phyloP scores from a whole-genome alignment of 768 basidiomycete species.

The Steccherinum ochraceum region DNA sequence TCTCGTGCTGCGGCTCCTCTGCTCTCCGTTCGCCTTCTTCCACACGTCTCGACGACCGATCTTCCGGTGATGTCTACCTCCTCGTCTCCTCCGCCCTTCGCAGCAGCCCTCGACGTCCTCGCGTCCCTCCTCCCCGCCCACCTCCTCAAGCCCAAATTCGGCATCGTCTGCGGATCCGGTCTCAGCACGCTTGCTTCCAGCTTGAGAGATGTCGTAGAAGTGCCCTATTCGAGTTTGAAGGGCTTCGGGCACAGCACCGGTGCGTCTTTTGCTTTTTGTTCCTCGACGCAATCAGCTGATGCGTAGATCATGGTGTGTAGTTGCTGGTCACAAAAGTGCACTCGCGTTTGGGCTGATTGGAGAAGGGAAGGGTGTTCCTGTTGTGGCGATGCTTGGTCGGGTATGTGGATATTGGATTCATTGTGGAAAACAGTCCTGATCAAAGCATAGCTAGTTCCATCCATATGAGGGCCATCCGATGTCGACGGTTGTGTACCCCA shows the following conservation, averaged over 20 bases:
- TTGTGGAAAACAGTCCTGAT: background rate
- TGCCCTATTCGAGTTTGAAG: conserved; percentile 62
- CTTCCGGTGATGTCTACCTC: background rate
- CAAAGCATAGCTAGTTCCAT: conserved; percentile 54
- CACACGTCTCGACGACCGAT: no score
- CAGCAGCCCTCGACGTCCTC: conserved; percentile 22
- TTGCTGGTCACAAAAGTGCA: conserved; percentile 73
- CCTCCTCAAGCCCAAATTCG: conserved; percentile 57
- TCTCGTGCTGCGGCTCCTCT: background rate
- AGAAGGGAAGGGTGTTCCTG: conserved; percentile 55
- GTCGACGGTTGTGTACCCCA: conserved; percentile 66
- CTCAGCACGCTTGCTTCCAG: conserved; percentile 65
- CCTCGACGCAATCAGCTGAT: background rate
- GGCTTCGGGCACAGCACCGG: conserved; percentile 79
- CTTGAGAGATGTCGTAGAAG: conserved; percentile 47
- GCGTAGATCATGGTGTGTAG: conserved; percentile 32
- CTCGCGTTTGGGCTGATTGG: conserved; percentile 81
- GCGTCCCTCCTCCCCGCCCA: conserved; percentile 23
- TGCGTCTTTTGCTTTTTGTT: conserved; percentile 26
- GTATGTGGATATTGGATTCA: conserved; percentile 32
- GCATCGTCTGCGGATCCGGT: conserved; percentile 86
- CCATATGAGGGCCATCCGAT: conserved; percentile 79
- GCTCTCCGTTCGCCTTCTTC: background rate
- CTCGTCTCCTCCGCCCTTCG: conserved; percentile 15
- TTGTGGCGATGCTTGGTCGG: conserved; percentile 86